These are phyloP conservation scores for Tuber indicum DNA, from an alignment of 495 filamentous ascomycete species.

Conservation along the genomic window DNA sequence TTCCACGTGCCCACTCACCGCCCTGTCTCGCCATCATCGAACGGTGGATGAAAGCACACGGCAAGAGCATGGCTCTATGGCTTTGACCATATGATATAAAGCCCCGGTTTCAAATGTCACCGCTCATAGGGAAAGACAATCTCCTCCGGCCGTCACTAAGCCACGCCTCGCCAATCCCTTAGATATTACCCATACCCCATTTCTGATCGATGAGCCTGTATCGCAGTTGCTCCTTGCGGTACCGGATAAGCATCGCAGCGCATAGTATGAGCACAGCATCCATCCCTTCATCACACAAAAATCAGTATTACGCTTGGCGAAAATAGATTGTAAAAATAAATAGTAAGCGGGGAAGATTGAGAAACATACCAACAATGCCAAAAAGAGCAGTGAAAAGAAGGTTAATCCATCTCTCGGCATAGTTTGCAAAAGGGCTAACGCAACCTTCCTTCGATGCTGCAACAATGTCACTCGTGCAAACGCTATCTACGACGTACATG, in stretches of 20 bases:
- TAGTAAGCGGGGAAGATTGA: constrained; percentile 1
- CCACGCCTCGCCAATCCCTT: constrained; percentile 3
- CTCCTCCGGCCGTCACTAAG: background rate
- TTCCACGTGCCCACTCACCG: background rate
- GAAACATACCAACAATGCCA: constrained; percentile 57
- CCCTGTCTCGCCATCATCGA: background rate
- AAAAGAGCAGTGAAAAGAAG: constrained; percentile 68
- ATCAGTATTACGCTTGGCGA: background rate
- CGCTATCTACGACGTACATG: constrained; percentile 55
- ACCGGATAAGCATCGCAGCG: constrained; percentile 63
- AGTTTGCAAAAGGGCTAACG: constrained; percentile 55
- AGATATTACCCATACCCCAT: constrained; percentile 48
- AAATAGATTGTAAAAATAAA: background rate
- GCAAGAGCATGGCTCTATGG: background rate
- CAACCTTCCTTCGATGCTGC: constrained; percentile 63
- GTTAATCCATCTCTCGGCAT: constrained; percentile 61
- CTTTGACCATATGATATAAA: background rate
- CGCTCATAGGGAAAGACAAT: background rate
- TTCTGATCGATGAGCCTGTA: constrained; percentile 71
- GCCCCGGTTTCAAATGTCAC: background rate
- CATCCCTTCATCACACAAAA: constrained; percentile 44
- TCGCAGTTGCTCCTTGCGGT: constrained; percentile 62
- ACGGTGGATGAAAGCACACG: background rate
- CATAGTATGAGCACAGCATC: constrained; percentile 58
- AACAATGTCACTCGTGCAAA: constrained; percentile 56